These are phyloP conservation scores for Diaporthe vexans DNA, from an alignment of 2,329 filamentous ascomycete genomes.

Conservation along the genomic window DNA sequence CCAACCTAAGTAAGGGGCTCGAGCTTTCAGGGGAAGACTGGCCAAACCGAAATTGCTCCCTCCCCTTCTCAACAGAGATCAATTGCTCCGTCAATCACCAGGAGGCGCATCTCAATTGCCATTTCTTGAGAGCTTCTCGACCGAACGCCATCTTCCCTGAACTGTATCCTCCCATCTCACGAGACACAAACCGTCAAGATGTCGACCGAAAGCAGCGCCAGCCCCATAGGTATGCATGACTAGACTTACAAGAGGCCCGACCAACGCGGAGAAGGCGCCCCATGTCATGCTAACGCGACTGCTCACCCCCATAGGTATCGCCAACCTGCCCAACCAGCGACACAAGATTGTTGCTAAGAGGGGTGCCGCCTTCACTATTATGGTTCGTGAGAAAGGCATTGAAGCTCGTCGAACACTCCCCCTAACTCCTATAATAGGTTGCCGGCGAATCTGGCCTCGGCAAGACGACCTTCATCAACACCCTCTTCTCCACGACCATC, in stretches of 20 bases:
- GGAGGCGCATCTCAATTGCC: constrained; percentile 28
- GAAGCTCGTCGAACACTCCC: not conserved
- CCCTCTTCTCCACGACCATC: constrained; percentile 99
- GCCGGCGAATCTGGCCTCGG: constrained; percentile 98
- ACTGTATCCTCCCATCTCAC: not conserved
- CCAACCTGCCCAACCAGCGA: constrained; percentile 79
- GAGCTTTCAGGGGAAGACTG: constrained; percentile 32
- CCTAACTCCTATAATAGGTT: constrained; percentile 69
- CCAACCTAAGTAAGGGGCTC: constrained; percentile 35
- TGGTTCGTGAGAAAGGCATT: constrained; percentile 72
- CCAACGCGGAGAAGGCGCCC: not conserved
- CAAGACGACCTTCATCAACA: constrained; percentile 99
- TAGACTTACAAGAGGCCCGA: constrained; percentile 10
- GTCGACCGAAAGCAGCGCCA: constrained; percentile 60
- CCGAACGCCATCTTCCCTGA: constrained; percentile 26
- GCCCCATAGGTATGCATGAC: constrained; percentile 74
- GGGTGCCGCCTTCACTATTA: constrained; percentile 98
- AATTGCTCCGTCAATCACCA: constrained; percentile 32
- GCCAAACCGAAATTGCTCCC: constrained; percentile 37
- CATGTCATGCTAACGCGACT: constrained; percentile 28
- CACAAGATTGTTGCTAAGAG: constrained; percentile 84
- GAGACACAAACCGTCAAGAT: constrained; percentile 33
- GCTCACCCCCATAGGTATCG: constrained; percentile 26
- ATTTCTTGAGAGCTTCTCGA: constrained; percentile 28
- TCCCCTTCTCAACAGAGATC: constrained; percentile 35